Conservation (phyloP, 2,329 filamentous ascomycete species). For the Scedosporium aurantiacum region DNA sequence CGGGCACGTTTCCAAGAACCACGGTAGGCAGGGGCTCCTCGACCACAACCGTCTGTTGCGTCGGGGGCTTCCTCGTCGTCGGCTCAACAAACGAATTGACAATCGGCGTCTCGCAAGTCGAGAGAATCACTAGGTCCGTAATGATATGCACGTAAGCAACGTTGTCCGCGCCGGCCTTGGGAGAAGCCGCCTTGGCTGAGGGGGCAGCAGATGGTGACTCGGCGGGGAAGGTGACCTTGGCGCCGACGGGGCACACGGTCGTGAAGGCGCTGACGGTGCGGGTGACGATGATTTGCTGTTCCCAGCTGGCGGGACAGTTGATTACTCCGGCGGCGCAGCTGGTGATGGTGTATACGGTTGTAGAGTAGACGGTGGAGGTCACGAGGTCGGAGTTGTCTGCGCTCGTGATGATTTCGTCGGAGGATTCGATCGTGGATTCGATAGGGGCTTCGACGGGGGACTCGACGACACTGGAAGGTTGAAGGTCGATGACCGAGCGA, state of each 20-base stretch:
- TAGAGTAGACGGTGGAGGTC: constrained; percentile 15
- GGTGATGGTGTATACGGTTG: constrained; percentile 21
- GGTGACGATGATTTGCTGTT: constrained; percentile 20
- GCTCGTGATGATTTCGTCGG: constrained; percentile 5
- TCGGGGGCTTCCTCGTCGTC: background rate
- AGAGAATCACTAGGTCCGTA: background rate
- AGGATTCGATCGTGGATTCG: constrained; percentile 7
- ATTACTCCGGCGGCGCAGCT: constrained; percentile 24
- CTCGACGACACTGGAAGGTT: too few species aligned
- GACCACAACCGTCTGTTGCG: background rate
- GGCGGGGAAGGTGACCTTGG: constrained; percentile 7
- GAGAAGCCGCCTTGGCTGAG: background rate
- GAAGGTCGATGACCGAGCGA: too few species aligned
- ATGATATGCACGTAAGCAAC: background rate
- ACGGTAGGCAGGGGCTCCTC: background rate
- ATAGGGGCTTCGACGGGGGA: too few species aligned
- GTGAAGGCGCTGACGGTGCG: background rate
- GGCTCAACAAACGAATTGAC: constrained; percentile 7
- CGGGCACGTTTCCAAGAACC: background rate
- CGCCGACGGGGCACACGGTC: background rate
- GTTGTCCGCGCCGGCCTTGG: background rate
- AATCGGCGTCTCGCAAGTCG: constrained; percentile 4
- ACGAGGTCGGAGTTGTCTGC: constrained; percentile 7
- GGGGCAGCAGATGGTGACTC: background rate
- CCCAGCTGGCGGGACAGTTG: constrained; percentile 28